Conservation (phyloP, 163 green algal species). For the Scenedesmus sp. region DNA sequence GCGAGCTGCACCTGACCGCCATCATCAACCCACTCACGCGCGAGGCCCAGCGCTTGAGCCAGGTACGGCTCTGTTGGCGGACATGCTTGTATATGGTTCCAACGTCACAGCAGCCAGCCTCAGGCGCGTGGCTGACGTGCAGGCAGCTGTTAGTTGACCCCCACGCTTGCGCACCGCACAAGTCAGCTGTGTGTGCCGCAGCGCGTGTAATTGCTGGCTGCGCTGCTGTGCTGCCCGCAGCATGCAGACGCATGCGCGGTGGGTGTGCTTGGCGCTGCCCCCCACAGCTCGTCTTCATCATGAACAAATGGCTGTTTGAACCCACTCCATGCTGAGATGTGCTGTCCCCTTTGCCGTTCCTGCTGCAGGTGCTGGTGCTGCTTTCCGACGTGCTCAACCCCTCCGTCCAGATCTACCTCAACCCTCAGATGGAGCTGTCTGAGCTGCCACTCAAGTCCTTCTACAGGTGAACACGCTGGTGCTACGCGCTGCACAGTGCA, state of each 20-base stretch:
- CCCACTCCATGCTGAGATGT: no score
- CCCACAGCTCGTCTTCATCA: no score
- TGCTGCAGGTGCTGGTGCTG: slow-evolving; percentile 63
- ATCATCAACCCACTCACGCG: slow-evolving; percentile 71
- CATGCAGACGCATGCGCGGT: no score
- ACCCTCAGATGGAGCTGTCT: slow-evolving; percentile 79
- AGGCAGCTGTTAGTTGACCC: no score
- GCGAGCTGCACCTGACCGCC: slow-evolving; percentile 58
- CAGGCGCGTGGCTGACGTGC: no score
- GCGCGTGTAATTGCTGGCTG: no score
- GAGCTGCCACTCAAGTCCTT: slow-evolving; percentile 94
- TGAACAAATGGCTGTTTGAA: no score
- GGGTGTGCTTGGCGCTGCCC: no score
- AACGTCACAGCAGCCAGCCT: no score
- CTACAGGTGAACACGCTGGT: slow-evolving; percentile 76
- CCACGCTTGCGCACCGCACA: no score
- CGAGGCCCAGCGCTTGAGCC: slow-evolving; percentile 74
- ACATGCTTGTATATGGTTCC: background rate
- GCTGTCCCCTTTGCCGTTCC: background rate
- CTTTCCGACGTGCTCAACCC: slow-evolving; percentile 50
- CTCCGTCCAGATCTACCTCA: slow-evolving; percentile 75
- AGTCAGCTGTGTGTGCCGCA: no score
- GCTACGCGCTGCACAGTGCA: background rate
- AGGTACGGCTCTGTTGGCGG: background rate
- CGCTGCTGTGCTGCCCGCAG: no score